These are phyloP conservation scores for Peronosclerospora sorghi DNA, from an alignment of 352 stramenopile species.

Conservation along the genomic window DNA sequence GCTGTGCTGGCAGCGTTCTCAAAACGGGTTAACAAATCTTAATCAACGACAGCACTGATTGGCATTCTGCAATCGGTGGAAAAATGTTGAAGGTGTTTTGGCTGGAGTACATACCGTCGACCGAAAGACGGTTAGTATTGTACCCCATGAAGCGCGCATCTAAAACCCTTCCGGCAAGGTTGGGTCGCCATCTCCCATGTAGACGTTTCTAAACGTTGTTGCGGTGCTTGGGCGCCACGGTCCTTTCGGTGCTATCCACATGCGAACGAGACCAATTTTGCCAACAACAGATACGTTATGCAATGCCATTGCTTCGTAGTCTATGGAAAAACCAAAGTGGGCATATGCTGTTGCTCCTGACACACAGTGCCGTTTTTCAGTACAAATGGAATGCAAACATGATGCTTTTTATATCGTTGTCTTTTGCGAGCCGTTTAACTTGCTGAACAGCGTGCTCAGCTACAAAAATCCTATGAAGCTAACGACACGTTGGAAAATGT, in stretches of 20 bases:
- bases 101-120: slow-evolving; percentile 64
- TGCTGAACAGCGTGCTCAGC: slow-evolving; percentile 12
- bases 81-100: slow-evolving; percentile 81
- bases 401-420: slow-evolving; percentile 17
- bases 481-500: slow-evolving; percentile 19
- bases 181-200: slow-evolving; percentile 80
- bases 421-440: slow-evolving; percentile 19
- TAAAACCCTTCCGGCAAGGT: slow-evolving; percentile 64
- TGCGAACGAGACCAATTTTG: slow-evolving; percentile 51
- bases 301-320: slow-evolving; percentile 46
- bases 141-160: slow-evolving; percentile 7
- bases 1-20: slow-evolving; percentile 7
- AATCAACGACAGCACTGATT: slow-evolving; percentile 48
- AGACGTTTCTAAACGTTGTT: slow-evolving; percentile 59
- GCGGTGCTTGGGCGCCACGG: slow-evolving; percentile 48
- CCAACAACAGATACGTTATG: slow-evolving; percentile 40
- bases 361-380: slow-evolving; percentile 57
- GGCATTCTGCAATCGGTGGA: slow-evolving; percentile 58
- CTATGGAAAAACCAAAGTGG: slow-evolving; percentile 54
- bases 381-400: slow-evolving; percentile 75
- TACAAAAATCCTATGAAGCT: slow-evolving; percentile 16
- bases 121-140: slow-evolving; percentile 49
- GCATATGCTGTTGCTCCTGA: slow-evolving; percentile 56
- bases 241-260: slow-evolving; percentile 50
- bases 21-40: slow-evolving; percentile 27